Percentiles rank a stretch among this genome's conserved stretches.
Conservation (phyloP, 176 grass and related monocot genomes). For the Oryza coarctata region DNA sequence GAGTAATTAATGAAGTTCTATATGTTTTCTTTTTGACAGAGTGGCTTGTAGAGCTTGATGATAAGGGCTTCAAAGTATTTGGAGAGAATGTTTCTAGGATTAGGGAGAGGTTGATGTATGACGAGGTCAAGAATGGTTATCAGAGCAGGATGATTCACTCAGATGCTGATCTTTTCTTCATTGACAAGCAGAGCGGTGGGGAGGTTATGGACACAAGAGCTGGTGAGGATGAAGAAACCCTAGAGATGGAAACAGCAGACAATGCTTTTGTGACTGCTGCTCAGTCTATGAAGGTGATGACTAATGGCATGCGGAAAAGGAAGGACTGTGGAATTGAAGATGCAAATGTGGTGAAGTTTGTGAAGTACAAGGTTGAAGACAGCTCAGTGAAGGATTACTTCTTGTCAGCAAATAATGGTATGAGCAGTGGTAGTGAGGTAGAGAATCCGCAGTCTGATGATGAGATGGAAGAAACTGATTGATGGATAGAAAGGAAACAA, state of each 20-base stretch:
- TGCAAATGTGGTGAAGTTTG: slow-evolving; percentile 45
- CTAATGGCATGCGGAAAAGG: slow-evolving; percentile 69
- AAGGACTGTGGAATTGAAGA: slow-evolving; percentile 63
- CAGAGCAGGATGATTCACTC: slow-evolving; percentile 45
- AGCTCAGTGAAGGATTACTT: slow-evolving; percentile 50
- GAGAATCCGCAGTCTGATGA: slow-evolving; percentile 74
- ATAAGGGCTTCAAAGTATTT: slow-evolving; percentile 74
- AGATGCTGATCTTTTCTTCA: slow-evolving; percentile 69
- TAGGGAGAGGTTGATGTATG: slow-evolving; percentile 51
- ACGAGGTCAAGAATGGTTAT: slow-evolving; percentile 48
- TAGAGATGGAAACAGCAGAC: slow-evolving; percentile 59
- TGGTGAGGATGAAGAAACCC: slow-evolving; percentile 36
- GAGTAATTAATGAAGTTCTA: slow-evolving; percentile 22
- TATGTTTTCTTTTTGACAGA: slow-evolving; percentile 58
- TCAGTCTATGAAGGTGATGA: slow-evolving; percentile 61
- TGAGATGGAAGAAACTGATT: slow-evolving; percentile 79
- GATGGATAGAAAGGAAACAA: slow-evolving; percentile 35
- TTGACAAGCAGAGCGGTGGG: slow-evolving; percentile 60
- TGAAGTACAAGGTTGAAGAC: slow-evolving; percentile 67
- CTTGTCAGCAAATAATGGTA: slow-evolving; percentile 32
- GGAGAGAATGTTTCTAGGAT: slow-evolving; percentile 60
- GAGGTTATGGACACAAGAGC: slow-evolving; percentile 42
- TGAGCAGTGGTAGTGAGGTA: slow-evolving; percentile 87
- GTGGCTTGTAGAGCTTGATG: slow-evolving; percentile 75
- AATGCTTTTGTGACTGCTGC: slow-evolving; percentile 81